Conservation (phyloP, 768 basidiomycete genomes). For the Astraeus odoratus region DNA sequence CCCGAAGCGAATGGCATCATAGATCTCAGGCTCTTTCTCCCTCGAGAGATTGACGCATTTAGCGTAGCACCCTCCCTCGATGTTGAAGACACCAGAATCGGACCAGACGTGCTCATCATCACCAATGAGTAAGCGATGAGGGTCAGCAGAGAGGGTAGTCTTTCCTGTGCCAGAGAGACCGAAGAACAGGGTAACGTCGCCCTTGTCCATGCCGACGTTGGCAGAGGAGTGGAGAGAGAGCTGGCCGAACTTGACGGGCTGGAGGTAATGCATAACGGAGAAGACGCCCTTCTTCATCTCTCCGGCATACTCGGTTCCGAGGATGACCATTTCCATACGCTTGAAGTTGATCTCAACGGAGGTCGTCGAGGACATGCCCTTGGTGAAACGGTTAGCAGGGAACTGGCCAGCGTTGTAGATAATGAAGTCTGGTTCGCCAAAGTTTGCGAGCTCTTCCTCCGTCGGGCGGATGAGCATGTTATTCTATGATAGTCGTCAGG, state of each 20-base stretch:
- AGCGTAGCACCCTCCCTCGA: slow-evolving; percentile 99
- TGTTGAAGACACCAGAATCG: slow-evolving; percentile 98
- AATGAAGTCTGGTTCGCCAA: slow-evolving; percentile 98
- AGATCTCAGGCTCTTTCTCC: slow-evolving; percentile 98
- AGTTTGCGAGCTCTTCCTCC: slow-evolving; percentile 85
- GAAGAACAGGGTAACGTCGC: slow-evolving; percentile 97
- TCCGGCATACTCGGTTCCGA: slow-evolving; percentile 95
- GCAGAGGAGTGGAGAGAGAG: slow-evolving; percentile 97
- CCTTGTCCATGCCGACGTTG: slow-evolving; percentile 84
- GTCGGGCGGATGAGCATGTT: slow-evolving; percentile 99
- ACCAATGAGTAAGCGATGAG: slow-evolving; percentile 87
- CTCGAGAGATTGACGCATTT: slow-evolving; percentile 95
- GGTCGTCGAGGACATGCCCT: slow-evolving; percentile 98
- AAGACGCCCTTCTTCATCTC: slow-evolving; percentile 99
- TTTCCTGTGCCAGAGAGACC: slow-evolving; percentile 98
- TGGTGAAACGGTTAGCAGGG: slow-evolving; percentile 99
- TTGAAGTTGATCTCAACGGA: slow-evolving; percentile 99
- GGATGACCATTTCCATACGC: slow-evolving; percentile 99
- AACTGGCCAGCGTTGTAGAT: slow-evolving; percentile 99
- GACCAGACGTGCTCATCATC: slow-evolving; percentile 99
- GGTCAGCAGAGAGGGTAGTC: slow-evolving; percentile 97
- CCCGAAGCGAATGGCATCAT: slow-evolving; percentile 89
- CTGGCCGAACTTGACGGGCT: slow-evolving; percentile 97
- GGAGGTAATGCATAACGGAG: slow-evolving; percentile 99
- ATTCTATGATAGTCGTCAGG: slow-evolving; percentile 45